Percentiles rank a stretch among this genome's conserved stretches.
phyloP scores from a whole-genome alignment of 495 filamentous ascomycete genomes.

The Aspergillus hancockii region DNA sequence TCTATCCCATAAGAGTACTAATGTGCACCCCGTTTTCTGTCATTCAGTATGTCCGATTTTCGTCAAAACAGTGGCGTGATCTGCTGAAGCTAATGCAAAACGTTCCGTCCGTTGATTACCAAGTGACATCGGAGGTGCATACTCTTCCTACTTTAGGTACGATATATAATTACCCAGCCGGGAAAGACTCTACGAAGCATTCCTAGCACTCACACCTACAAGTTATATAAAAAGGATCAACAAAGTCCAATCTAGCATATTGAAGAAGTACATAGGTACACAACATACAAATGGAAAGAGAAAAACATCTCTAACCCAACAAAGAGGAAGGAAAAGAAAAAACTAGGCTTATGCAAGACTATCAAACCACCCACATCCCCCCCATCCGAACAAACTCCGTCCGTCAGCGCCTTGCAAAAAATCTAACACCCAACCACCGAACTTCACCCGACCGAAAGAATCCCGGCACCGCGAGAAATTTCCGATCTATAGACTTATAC shows the following conservation, averaged over 20 bases:
- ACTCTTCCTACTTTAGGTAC: not conserved
- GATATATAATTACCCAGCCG: not conserved
- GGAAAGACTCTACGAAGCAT: no score
- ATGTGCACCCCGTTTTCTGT: not conserved
- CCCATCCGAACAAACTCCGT: not conserved
- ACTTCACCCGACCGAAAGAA: slow-evolving; percentile 16
- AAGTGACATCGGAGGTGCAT: no score
- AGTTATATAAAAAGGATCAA: no score
- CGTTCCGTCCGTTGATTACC: not conserved
- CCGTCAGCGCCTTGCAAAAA: not conserved
- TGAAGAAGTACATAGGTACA: not conserved
- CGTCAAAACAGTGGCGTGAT: not conserved
- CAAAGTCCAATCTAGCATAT: not conserved
- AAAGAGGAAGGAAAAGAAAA: not conserved
- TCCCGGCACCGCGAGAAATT: slow-evolving; percentile 18
- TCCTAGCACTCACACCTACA: no score
- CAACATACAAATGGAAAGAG: not conserved
- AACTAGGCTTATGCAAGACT: not conserved
- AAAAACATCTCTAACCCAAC: not conserved
- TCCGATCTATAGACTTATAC: slow-evolving; percentile 13
- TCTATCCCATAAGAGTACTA: no score
- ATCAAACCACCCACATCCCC: no score
- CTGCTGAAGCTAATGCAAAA: not conserved
- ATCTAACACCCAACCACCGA: slow-evolving; percentile 10
- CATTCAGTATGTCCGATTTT: not conserved